A percentile compares a stretch with the other conserved stretches of the same genome.
These are phyloP conservation scores for apple (Malus domestica) DNA, from an alignment of 306 rosid genomes.

Conservation along the genomic window DNA sequence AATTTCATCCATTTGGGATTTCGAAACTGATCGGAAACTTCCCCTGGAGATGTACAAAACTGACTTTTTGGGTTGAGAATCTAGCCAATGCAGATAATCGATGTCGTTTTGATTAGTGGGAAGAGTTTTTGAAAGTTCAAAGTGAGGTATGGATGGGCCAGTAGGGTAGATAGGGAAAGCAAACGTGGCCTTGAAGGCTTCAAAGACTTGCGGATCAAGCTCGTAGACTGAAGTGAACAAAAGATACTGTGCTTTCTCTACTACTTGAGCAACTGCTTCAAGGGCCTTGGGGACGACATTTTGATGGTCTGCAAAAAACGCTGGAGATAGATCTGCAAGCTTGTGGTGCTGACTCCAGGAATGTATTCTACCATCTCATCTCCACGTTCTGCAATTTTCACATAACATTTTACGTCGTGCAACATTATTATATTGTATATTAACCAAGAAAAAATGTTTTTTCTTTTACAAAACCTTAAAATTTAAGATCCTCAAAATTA, in stretches of 20 bases:
- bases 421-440: no score
- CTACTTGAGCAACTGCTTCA: conserved; percentile 6
- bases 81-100: conserved; percentile 33
- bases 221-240: conserved; percentile 31
- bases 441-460: no score
- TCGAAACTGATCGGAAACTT: conserved; percentile 28
- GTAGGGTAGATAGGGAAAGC: conserved; percentile 26
- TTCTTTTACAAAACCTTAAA: no score
- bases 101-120: neutral
- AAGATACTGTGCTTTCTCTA: conserved; percentile 28
- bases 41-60: conserved; percentile 44
- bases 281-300: neutral
- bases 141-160: conserved; percentile 34
- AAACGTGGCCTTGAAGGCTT: conserved; percentile 13
- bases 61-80: conserved; percentile 27
- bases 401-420: no score
- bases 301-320: neutral
- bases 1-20: conserved; percentile 33
- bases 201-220: conserved; percentile 34
- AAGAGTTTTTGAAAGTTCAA: neutral
- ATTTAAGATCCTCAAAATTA: no score
- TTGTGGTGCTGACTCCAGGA: conserved; percentile 34
- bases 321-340: conserved; percentile 29
- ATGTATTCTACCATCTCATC: conserved; percentile 32
- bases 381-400: conserved; percentile 12